These are phyloP conservation scores for Rhizopus delemar DNA, from an alignment of 371 early-diverging fungal genomes.

Conservation along the genomic window DNA sequence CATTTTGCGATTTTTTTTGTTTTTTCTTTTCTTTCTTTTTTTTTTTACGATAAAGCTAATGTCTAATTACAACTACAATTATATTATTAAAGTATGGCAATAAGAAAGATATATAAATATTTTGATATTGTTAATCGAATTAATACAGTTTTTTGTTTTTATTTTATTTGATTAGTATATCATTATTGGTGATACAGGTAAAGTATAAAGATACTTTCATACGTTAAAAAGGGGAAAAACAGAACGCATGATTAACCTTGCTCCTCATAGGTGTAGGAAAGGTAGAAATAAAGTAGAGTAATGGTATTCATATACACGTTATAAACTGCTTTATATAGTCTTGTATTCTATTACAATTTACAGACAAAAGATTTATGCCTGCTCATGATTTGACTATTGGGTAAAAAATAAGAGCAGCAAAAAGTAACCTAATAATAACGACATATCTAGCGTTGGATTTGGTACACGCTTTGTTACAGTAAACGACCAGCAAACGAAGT, in stretches of 20 bases:
- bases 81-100: constrained; percentile 53
- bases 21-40: constrained; percentile 11
- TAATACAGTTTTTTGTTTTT: background rate
- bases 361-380: constrained; percentile 81
- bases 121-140: background rate
- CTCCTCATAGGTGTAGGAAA: constrained; percentile 66
- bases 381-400: constrained; percentile 87
- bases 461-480: constrained; percentile 82
- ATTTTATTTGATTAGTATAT: constrained; percentile 55
- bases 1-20: constrained; percentile 2
- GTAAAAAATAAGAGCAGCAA: constrained; percentile 30
- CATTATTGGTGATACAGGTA: constrained; percentile 84
- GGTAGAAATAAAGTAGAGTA: constrained; percentile 28
- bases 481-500: constrained; percentile 82
- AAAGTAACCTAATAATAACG: background rate
- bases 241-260: background rate
- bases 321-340: constrained; percentile 48
- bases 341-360: constrained; percentile 80
- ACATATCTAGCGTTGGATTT: constrained; percentile 68
- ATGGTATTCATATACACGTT: no score
- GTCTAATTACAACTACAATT: constrained; percentile 55
- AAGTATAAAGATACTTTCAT: background rate
- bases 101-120: background rate
- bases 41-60: constrained; percentile 18
- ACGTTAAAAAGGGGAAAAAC: background rate